A percentile compares a stretch with the other conserved stretches of the same genome.
These are phyloP conservation scores for Zygotorulaspora chibaensis DNA, from an alignment of 805 yeast species.

Conservation along the genomic window DNA sequence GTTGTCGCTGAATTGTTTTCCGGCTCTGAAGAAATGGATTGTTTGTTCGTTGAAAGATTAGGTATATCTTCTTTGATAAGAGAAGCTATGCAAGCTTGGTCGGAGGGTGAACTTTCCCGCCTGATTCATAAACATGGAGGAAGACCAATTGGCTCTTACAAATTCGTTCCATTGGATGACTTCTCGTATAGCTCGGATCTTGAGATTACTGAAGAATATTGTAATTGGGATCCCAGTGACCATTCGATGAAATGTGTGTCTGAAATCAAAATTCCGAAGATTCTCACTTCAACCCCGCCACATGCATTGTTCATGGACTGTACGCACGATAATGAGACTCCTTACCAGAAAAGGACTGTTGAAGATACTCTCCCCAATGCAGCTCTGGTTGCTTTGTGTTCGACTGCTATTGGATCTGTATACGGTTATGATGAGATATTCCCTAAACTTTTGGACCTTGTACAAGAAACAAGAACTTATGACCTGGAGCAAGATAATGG, in stretches of 20 bases:
- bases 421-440: conserved; percentile 92
- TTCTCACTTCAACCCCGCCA: conserved; percentile 66
- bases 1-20: conserved; percentile 93
- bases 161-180: conserved; percentile 72
- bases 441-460: conserved; percentile 77
- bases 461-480: conserved; percentile 66
- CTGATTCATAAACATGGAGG: conserved; percentile 92
- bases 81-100: conserved; percentile 97
- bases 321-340: conserved; percentile 92
- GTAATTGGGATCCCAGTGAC: conserved; percentile 14
- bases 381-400: conserved; percentile 87
- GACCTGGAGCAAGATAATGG: conserved; percentile 48
- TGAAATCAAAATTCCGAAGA: conserved; percentile 64
- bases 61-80: conserved; percentile 87
- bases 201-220: conserved; percentile 36
- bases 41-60: conserved; percentile 81
- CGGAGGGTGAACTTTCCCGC: conserved; percentile 78
- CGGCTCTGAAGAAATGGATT: conserved; percentile 89
- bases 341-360: conserved; percentile 82
- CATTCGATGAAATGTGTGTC: conserved; percentile 39
- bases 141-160: conserved; percentile 86
- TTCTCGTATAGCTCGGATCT: conserved; percentile 60
- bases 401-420: conserved; percentile 91
- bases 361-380: conserved; percentile 95
- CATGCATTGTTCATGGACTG: conserved; percentile 97